phyloP scores from a whole-genome alignment of 768 basidiomycete genomes.

The Leucocoprinus birnbaumii region DNA sequence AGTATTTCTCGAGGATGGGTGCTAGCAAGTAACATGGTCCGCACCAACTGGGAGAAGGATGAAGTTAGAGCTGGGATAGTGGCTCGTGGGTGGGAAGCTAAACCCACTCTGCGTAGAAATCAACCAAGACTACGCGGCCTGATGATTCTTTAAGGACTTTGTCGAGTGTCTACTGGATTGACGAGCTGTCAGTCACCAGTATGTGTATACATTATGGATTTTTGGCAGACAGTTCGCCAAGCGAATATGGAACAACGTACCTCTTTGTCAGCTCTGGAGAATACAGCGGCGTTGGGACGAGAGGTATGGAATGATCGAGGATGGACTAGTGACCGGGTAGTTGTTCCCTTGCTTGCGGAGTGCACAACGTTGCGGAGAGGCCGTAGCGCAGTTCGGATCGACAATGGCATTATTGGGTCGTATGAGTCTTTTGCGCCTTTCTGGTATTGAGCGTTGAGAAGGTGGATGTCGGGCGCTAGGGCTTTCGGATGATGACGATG shows the following conservation, averaged over 20 bases:
- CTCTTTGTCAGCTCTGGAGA: conserved; percentile 40
- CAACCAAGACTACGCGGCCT: conserved; percentile 63
- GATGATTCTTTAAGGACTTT: conserved; percentile 31
- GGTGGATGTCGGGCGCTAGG: background rate
- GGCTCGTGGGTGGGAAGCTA: background rate
- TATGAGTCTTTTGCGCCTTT: background rate
- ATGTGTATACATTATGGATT: too few species aligned
- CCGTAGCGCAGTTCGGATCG: background rate
- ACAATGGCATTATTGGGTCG: background rate
- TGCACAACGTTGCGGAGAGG: background rate
- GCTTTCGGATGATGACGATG: background rate
- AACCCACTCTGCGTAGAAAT: conserved; percentile 78
- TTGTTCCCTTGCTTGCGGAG: background rate
- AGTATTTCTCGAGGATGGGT: conserved; percentile 63
- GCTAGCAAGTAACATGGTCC: conserved; percentile 71
- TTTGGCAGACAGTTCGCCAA: background rate
- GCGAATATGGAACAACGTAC: conserved; percentile 28
- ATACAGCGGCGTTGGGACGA: conserved; percentile 33
- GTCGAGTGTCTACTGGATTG: conserved; percentile 32
- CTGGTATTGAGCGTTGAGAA: too few species aligned
- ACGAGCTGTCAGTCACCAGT: background rate
- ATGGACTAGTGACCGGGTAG: background rate
- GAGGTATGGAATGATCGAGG: conserved; percentile 44
- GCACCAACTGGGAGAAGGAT: conserved; percentile 65
- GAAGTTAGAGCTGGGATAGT: background rate